Conservation (phyloP, 2,329 filamentous ascomycete genomes). For the Clarireedia homoeocarpa region DNA sequence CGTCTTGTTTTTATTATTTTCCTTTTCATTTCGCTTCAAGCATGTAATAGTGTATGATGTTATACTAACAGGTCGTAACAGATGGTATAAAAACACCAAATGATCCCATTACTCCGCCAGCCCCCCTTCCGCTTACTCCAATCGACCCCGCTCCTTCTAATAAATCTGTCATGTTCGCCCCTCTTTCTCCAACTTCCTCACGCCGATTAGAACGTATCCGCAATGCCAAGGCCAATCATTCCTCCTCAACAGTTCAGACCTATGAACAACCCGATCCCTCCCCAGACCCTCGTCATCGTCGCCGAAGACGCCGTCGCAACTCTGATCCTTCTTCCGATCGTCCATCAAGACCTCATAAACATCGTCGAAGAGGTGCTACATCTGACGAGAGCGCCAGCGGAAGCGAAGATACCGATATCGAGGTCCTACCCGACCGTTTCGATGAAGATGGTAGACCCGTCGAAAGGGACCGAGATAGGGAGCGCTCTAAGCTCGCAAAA, state of each 20-base stretch:
- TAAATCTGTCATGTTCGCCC: constrained; percentile 28
- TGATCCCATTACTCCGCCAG: not conserved
- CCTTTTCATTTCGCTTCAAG: not conserved
- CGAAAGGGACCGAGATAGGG: not conserved
- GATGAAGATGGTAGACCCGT: constrained; percentile 22
- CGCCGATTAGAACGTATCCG: constrained; percentile 9
- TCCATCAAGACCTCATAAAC: constrained; percentile 16
- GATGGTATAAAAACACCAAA: constrained; percentile 3
- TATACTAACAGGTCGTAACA: not conserved
- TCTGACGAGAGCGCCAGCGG: constrained; percentile 11
- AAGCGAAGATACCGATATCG: constrained; percentile 11
- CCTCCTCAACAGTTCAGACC: not conserved
- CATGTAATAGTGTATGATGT: not conserved
- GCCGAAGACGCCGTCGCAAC: constrained; percentile 18
- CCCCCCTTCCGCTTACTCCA: not conserved
- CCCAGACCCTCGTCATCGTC: constrained; percentile 9
- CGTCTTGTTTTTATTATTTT: constrained; percentile 8
- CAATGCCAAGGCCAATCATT: constrained; percentile 2
- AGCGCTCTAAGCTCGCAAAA: not conserved
- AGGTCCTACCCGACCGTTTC: constrained; percentile 26
- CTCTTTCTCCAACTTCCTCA: constrained; percentile 26
- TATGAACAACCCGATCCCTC: constrained; percentile 8
- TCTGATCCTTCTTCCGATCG: constrained; percentile 27
- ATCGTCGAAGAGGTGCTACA: constrained; percentile 14
- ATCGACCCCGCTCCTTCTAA: constrained; percentile 6